Evolutionary conservation across 805 yeast species (phyloP).

Genomic region (Isabelozyma heimii): DNA sequence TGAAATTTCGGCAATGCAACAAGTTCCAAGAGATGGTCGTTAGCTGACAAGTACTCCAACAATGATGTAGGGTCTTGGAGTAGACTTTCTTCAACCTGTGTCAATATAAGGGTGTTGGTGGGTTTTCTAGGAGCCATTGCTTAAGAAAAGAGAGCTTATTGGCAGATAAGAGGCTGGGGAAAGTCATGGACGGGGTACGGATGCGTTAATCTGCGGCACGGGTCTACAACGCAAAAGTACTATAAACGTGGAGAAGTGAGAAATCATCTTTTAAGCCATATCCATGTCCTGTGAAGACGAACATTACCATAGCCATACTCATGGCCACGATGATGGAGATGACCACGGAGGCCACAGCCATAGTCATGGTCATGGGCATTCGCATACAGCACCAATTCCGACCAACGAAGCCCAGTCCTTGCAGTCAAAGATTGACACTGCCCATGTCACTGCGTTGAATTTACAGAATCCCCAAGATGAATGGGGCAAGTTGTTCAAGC

Average conservation of each 20-base stretch:
- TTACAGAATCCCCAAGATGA: constrained; percentile 52
- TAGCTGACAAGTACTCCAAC: constrained; percentile 20
- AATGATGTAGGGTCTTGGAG: constrained; percentile 25
- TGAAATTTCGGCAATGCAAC: constrained; percentile 30
- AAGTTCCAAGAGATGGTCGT: constrained; percentile 26
- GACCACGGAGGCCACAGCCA: constrained; percentile 1
- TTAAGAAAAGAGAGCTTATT: not conserved
- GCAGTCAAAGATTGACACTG: constrained; percentile 55
- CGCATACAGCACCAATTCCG: constrained; percentile 61
- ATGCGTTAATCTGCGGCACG: not conserved
- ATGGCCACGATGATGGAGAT: constrained; percentile 33
- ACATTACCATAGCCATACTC: constrained; percentile 22
- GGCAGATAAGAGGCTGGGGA: not conserved
- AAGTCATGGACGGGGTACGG: not conserved
- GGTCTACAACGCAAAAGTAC: not conserved
- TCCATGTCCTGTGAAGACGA: constrained; percentile 31
- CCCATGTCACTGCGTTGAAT: constrained; percentile 63
- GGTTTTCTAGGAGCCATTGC: constrained; percentile 11
- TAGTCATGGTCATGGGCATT: constrained; percentile 12
- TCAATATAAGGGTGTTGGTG: constrained; percentile 37
- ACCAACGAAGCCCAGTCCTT: constrained; percentile 72
- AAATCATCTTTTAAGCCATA: not conserved
- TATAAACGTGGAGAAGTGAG: not conserved
- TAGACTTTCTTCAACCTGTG: constrained; percentile 19
- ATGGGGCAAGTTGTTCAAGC: constrained; percentile 50